These are phyloP conservation scores for Maudiozyma humilis DNA, from an alignment of 1,139 yeast genomes.

Conservation along the genomic window DNA sequence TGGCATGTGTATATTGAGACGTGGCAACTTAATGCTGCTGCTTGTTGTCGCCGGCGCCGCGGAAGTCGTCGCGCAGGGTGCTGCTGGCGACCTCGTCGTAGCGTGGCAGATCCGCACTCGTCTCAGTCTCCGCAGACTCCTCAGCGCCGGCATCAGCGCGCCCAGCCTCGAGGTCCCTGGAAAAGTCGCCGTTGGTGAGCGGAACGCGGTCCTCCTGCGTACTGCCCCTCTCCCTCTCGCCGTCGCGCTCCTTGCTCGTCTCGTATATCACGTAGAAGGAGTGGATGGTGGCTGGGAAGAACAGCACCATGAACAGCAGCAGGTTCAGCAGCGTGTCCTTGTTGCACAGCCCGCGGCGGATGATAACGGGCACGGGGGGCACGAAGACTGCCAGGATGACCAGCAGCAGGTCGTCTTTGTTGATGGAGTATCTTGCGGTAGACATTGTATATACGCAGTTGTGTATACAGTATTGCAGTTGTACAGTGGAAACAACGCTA, in stretches of 20 bases:
- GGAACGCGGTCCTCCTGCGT: constrained; percentile 4
- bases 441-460: neutral
- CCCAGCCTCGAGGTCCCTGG: constrained; percentile 6
- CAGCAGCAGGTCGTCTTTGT: constrained; percentile 23
- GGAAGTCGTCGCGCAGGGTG: neutral
- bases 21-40: too few species aligned
- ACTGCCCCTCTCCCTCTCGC: constrained; percentile 2
- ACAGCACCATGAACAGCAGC: constrained; percentile 19
- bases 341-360: constrained; percentile 23
- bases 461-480: neutral
- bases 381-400: constrained; percentile 19
- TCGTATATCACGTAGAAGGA: constrained; percentile 24
- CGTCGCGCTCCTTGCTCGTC: constrained; percentile 19
- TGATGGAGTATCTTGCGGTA: constrained; percentile 15
- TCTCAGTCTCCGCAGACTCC: neutral
- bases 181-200: constrained; percentile 7
- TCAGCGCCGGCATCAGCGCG: neutral
- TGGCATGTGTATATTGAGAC: too few species aligned
- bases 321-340: constrained; percentile 23
- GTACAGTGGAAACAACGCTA: neutral
- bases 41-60: neutral
- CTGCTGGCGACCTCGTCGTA: constrained; percentile 3
- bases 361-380: constrained; percentile 24
- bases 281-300: constrained; percentile 26
- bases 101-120: neutral